These are phyloP conservation scores for Blastocladiella britannica DNA, from an alignment of 192 early-diverging fungal genomes.

Conservation along the genomic window DNA sequence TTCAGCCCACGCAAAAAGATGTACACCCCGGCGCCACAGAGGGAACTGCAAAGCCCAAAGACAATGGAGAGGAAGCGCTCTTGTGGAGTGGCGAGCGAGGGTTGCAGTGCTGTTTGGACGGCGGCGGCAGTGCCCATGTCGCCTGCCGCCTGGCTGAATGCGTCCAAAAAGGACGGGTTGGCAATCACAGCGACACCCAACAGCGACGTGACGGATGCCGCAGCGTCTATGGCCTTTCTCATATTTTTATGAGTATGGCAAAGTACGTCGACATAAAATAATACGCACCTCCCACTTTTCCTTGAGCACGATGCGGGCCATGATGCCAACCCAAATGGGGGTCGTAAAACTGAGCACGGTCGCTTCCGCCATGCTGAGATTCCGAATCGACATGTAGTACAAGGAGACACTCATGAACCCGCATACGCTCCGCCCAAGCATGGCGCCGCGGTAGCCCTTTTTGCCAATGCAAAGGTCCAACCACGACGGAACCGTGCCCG, in stretches of 20 bases:
- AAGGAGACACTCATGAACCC: neutral
- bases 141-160: neutral
- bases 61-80: neutral
- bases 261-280: neutral
- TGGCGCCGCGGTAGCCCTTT: neutral
- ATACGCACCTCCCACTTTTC: neutral
- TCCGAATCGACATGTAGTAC: neutral
- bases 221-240: neutral
- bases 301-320: neutral
- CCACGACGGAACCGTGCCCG: neutral
- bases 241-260: too few relatives aligned
- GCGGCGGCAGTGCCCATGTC: too few relatives aligned
- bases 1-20: neutral
- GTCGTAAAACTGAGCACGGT: neutral
- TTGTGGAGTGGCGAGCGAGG: too few relatives aligned
- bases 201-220: neutral
- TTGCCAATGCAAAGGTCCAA: neutral
- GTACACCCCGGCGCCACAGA: neutral
- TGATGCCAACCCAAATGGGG: neutral
- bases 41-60: neutral
- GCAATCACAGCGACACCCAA: neutral
- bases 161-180: neutral
- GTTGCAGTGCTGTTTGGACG: too few relatives aligned
- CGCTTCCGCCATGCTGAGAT: neutral
- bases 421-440: neutral